Conservation (phyloP, 2,329 filamentous ascomycete species). For the Incumbomyces lentus region DNA sequence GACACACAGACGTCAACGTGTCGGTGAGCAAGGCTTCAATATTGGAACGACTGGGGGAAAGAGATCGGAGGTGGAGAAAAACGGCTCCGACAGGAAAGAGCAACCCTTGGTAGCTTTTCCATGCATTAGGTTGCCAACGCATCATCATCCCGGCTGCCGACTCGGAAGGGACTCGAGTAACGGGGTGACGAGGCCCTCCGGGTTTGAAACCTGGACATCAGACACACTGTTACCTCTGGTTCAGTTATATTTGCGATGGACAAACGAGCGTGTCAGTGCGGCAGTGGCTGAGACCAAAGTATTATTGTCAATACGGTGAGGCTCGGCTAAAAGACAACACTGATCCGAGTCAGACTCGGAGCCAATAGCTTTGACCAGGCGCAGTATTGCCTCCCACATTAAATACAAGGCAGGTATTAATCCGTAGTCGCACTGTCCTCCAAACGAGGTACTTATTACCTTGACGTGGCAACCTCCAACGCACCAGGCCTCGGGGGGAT, state of each 20-base stretch:
- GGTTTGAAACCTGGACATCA: not conserved
- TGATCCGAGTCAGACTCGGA: no score
- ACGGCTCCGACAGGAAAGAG: not conserved
- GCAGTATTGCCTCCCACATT: no score
- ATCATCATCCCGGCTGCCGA: conserved; percentile 2
- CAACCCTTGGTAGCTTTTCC: not conserved
- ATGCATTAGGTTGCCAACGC: conserved; percentile 7
- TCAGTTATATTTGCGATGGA: not conserved
- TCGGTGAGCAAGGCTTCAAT: conserved; percentile 4
- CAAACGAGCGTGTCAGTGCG: not conserved
- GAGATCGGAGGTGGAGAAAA: not conserved
- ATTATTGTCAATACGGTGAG: no score
- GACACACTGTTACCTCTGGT: not conserved
- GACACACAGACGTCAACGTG: conserved; percentile 2
- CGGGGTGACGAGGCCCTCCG: not conserved
- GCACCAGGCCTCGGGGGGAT: no score
- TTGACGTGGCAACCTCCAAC: not conserved
- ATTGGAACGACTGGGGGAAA: not conserved
- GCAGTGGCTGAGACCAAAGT: no score
- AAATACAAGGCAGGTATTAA: no score
- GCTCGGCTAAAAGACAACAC: no score
- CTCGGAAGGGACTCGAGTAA: not conserved
- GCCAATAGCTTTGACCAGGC: no score
- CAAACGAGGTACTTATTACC: not conserved
- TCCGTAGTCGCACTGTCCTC: no score